These are phyloP conservation scores for Boletus barrowsii DNA, from an alignment of 768 basidiomycete species.

Conservation along the genomic window DNA sequence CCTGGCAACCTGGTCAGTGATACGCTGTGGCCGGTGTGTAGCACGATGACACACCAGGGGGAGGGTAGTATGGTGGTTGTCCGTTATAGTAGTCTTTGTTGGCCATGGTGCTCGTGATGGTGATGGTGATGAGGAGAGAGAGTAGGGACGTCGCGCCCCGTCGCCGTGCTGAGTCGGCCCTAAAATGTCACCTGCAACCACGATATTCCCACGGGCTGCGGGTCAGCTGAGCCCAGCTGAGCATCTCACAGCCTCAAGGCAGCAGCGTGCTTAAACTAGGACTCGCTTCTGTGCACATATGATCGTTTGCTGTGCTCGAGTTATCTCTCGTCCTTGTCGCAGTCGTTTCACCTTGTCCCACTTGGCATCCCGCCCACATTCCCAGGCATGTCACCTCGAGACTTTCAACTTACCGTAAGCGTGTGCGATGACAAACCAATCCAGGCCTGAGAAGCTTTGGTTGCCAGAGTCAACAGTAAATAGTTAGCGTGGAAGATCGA, in stretches of 20 bases:
- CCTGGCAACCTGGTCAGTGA: conserved; percentile 42
- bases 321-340: background rate
- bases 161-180: conserved; percentile 14
- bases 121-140: conserved; percentile 16
- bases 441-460: background rate
- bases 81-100: conserved; percentile 70
- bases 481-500: conserved; percentile 29
- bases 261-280: conserved; percentile 7
- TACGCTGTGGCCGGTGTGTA: background rate
- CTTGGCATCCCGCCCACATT: conserved; percentile 5
- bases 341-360: conserved; percentile 3
- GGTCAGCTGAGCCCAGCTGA: background rate
- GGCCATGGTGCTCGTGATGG: conserved; percentile 45
- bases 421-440: conserved; percentile 20
- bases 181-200: conserved; percentile 22
- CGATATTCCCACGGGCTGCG: conserved; percentile 19
- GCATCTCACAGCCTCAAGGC: conserved; percentile 20
- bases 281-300: background rate
- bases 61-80: conserved; percentile 55
- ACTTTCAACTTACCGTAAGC: background rate
- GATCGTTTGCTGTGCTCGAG: conserved; percentile 5
- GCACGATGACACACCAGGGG: conserved; percentile 40
- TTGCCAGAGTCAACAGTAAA: conserved; percentile 22
- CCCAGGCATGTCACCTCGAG: conserved; percentile 15
- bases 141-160: conserved; percentile 10